Percentiles rank a stretch among this genome's conserved stretches.
Evolutionary conservation across 75 land plant genomes (phyloP).

Genomic region (Cryptomeria japonica): DNA sequence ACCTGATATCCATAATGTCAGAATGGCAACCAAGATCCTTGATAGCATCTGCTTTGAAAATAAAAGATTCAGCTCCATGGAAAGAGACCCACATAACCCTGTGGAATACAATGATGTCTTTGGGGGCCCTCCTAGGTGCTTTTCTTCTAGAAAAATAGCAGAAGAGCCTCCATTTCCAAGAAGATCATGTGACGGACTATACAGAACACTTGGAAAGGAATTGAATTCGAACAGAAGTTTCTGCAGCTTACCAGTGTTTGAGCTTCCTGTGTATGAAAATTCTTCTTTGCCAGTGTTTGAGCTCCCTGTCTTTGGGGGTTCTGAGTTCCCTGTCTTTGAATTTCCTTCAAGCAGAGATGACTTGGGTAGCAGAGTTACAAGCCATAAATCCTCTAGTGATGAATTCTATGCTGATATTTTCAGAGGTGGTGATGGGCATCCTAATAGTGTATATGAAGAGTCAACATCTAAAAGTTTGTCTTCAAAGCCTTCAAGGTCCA

Average conservation of each 20-base stretch:
- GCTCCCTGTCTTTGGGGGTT: slow-evolving; percentile 12
- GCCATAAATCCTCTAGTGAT: neutral
- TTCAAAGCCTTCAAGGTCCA: slow-evolving; percentile 2
- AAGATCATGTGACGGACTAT: neutral
- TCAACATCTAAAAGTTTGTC: neutral
- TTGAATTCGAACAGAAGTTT: neutral
- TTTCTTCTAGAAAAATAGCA: neutral
- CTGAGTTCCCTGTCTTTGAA: slow-evolving; percentile 12
- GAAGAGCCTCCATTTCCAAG: neutral
- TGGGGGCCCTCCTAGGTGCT: slow-evolving; percentile 11
- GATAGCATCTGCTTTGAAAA: neutral
- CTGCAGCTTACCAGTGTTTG: slow-evolving; percentile 9
- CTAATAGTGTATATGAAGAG: neutral
- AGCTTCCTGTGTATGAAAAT: slow-evolving; percentile 11
- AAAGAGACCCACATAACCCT: slow-evolving; percentile 5
- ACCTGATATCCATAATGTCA: neutral
- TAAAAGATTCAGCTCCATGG: neutral
- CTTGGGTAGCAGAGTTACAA: neutral
- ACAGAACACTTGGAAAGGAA: neutral
- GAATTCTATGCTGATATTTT: slow-evolving; percentile 19
- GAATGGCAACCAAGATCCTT: neutral
- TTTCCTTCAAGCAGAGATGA: neutral
- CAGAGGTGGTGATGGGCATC: neutral
- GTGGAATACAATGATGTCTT: slow-evolving; percentile 9
- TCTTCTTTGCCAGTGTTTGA: slow-evolving; percentile 12